phyloP scores from a whole-genome alignment of 768 basidiomycete species.

The Lactarius sanguifluus region DNA sequence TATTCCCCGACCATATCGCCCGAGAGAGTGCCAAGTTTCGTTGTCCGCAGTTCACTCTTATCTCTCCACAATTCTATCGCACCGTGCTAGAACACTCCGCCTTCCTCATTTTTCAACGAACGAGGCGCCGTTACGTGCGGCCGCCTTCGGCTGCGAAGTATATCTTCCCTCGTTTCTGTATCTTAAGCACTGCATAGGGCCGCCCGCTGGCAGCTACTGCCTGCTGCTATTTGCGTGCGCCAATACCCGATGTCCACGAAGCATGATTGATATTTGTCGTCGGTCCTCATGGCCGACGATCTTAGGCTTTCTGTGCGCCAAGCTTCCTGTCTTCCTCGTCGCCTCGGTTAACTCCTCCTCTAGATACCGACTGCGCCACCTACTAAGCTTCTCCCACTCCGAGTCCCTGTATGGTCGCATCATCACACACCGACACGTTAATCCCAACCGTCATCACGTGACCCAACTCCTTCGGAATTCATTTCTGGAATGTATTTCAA shows the following conservation, averaged over 20 bases:
- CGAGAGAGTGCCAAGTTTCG: not conserved
- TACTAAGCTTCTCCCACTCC: not conserved
- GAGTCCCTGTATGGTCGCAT: too few species aligned
- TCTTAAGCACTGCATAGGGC: not conserved
- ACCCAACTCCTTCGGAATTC: not conserved
- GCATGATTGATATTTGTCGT: not conserved
- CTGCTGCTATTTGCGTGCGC: not conserved
- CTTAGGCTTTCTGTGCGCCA: not conserved
- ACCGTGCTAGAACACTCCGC: not conserved
- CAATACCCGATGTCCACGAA: slow-evolving; percentile 7
- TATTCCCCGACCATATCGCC: not conserved
- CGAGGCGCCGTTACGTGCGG: not conserved
- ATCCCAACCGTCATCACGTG: not conserved
- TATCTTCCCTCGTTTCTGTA: not conserved
- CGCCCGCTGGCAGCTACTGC: slow-evolving; percentile 15
- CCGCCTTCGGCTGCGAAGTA: not conserved
- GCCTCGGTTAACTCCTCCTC: not conserved
- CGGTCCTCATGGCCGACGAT: not conserved
- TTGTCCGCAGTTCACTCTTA: not conserved
- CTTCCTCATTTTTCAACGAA: slow-evolving; percentile 3
- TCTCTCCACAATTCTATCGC: not conserved
- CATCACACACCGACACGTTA: too few species aligned
- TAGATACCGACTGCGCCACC: too few species aligned
- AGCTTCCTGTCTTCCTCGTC: not conserved
- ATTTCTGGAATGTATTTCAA: slow-evolving; percentile 18